These are phyloP conservation scores for Rhodotorula sp. DNA, from an alignment of 1,284 basidiomycete genomes.

Conservation along the genomic window DNA sequence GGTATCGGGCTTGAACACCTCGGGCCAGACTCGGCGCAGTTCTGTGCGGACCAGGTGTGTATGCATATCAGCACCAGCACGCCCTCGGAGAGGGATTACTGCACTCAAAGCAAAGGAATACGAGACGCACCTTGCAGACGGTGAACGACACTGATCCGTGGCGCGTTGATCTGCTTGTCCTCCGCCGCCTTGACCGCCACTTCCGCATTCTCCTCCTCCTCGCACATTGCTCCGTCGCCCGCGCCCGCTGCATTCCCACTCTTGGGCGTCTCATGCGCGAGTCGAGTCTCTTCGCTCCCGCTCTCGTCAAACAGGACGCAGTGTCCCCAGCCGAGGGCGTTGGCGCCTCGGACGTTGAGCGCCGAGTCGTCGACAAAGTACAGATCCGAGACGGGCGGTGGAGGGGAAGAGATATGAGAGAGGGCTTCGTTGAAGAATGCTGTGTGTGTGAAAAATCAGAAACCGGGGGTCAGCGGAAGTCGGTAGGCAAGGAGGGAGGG, in stretches of 20 bases:
- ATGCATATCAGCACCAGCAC: too few species aligned
- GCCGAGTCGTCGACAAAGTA: conserved; percentile 45
- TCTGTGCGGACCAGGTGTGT: conserved; percentile 1
- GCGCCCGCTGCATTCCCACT: not conserved
- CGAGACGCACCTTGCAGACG: conserved; percentile 25
- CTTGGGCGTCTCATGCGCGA: conserved; percentile 22
- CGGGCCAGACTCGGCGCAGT: conserved; percentile 20
- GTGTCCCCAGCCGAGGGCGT: conserved; percentile 41
- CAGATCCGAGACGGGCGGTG: conserved; percentile 13
- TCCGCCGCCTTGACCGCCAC: not conserved
- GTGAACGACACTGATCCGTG: conserved; percentile 29
- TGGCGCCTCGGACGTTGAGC: conserved; percentile 42
- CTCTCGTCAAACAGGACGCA: conserved; percentile 43
- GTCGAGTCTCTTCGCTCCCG: conserved; percentile 19
- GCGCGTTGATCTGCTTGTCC: not conserved
- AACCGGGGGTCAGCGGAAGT: not conserved
- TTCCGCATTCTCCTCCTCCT: conserved; percentile 23
- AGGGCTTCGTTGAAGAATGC: conserved; percentile 37
- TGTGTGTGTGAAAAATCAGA: conserved; percentile 16
- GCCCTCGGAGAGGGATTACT: too few species aligned
- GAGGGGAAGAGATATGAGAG: conserved; percentile 17
- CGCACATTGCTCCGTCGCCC: conserved; percentile 10
- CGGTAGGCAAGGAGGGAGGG: too few species aligned
- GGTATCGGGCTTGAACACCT: conserved; percentile 18
- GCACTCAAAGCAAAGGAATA: too few species aligned